Percentiles rank a stretch among this genome's conserved stretches.
Evolutionary conservation across 192 early-diverging fungal species (phyloP).

Genomic region (Chytriomyces sp.): DNA sequence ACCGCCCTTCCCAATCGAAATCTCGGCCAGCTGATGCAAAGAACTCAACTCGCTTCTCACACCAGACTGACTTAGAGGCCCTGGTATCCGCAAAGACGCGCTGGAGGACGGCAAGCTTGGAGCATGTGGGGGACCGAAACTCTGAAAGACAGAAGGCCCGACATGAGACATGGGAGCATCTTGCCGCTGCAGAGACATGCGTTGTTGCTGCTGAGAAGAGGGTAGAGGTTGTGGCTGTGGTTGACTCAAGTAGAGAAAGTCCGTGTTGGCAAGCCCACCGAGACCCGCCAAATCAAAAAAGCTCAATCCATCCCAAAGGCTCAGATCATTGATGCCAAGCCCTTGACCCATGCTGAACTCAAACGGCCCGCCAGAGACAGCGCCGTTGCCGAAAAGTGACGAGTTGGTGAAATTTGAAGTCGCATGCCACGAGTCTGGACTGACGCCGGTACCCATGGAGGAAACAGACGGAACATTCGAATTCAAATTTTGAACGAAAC

Average conservation of each 20-base stretch:
- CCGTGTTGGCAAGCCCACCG: conserved; percentile 1
- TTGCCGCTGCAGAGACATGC: background rate
- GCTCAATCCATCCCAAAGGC: conserved; percentile 3
- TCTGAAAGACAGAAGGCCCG: too few relatives aligned
- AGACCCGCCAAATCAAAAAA: conserved; percentile 21
- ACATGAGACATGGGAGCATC: background rate
- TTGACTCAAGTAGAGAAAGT: background rate
- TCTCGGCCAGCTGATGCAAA: background rate
- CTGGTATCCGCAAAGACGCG: background rate
- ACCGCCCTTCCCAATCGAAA: background rate
- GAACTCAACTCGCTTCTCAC: background rate
- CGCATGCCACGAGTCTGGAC: background rate
- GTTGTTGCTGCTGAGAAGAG: background rate
- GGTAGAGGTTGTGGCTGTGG: background rate
- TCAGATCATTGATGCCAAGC: background rate
- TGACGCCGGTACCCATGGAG: background rate
- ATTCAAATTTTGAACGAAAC: background rate
- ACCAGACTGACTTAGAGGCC: background rate
- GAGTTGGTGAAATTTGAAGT: background rate
- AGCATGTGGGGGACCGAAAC: background rate
- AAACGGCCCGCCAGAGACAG: background rate
- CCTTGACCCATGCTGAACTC: background rate
- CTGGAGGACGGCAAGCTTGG: background rate
- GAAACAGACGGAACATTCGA: background rate
- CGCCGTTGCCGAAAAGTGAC: conserved; percentile 4